Evolutionary conservation across 768 basidiomycete genomes (phyloP), one percentile per base, ranked within the genome.

Genomic region (Leucogyrophana mollusca): DNA sequence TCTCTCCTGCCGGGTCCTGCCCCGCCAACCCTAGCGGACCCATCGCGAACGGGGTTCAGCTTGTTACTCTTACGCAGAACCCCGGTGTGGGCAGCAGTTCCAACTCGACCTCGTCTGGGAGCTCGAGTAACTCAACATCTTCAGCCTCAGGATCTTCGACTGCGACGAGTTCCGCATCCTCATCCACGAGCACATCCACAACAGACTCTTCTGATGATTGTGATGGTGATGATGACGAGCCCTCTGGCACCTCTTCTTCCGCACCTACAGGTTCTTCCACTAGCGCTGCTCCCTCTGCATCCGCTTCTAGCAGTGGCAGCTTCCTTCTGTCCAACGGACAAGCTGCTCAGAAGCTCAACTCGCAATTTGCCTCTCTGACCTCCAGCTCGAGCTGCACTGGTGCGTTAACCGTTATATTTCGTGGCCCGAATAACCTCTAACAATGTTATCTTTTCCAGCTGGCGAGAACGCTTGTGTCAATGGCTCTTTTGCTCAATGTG

Each of bases 401-500:
- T 63, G 34, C 22, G 51, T 40, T 16, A 9, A 3, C 9, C 11
- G 10, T 23, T 18, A n/a, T n/a, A n/a, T 10, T 30, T 27, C 9
- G 9, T 23, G 4, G 61, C 71, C 40, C 65, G 53, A 14, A 47
- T 65, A 39, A 57, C 47, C 62, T 64, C 16, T 46, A 68, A 17
- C 73, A 72, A 53, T 61, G 60, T 40, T 17, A 23, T 43, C 27
- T 23, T 41, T 13, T 20, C 51, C 49, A 25, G 65, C 41, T 20
- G 69, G 69, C 17, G 62, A 74, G 39, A 56, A 74, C 40, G 78
- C 79, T 10, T 84, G 81, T 54, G 62, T 79, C n/a, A 60, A 68
- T 49, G 59, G 63, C 25, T 47, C 68, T 13, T 80, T 83, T 52
- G 79, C 80, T 1, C 78, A 79, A 47, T 83, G 82, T 56, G 77